Percentiles rank a stretch among this genome's conserved stretches.
phyloP scores from a whole-genome alignment of 331 rosid species.

The Rhamnella rubrinervis region DNA sequence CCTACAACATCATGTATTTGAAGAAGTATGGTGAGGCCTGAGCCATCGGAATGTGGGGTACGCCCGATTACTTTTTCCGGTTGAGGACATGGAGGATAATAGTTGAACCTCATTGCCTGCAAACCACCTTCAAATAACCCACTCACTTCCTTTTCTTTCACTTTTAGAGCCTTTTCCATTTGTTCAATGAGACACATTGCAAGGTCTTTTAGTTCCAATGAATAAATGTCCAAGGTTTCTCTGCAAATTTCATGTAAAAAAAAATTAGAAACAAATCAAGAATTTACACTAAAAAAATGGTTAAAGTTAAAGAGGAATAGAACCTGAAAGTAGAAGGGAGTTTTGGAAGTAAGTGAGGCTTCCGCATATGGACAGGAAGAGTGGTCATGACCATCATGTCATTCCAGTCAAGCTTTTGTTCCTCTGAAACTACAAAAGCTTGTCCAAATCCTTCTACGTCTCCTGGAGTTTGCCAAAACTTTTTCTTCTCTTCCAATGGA shows the following conservation, averaged over 20 bases:
- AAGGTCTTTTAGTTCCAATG: conserved; percentile 12
- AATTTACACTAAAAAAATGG: no score
- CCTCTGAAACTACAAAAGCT: conserved; percentile 28
- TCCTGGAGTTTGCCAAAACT: conserved; percentile 19
- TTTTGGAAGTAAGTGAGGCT: conserved; percentile 20
- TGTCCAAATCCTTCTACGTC: conserved; percentile 34
- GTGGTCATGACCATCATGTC: conserved; percentile 24
- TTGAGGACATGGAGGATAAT: conserved; percentile 33
- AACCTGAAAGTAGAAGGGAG: conserved; percentile 31
- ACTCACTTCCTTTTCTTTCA: conserved; percentile 11
- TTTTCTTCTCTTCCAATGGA: conserved; percentile 27
- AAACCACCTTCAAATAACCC: conserved; percentile 7
- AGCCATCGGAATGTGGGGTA: conserved; percentile 26
- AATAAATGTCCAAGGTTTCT: conserved; percentile 20
- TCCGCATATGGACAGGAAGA: conserved; percentile 22
- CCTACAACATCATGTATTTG: conserved; percentile 30
- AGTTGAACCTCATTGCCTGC: conserved; percentile 27
- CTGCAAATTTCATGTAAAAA: conserved; percentile 2
- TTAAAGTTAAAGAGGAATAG: no score
- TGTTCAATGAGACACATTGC: conserved; percentile 10
- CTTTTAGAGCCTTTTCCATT: conserved; percentile 27
- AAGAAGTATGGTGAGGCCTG: conserved; percentile 24
- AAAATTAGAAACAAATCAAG: no score
- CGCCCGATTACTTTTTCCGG: conserved; percentile 17
- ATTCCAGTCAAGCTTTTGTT: conserved; percentile 30